Evolutionary conservation across 2,329 filamentous ascomycete species (phyloP).

Genomic region (Metarhizium guizhouense): DNA sequence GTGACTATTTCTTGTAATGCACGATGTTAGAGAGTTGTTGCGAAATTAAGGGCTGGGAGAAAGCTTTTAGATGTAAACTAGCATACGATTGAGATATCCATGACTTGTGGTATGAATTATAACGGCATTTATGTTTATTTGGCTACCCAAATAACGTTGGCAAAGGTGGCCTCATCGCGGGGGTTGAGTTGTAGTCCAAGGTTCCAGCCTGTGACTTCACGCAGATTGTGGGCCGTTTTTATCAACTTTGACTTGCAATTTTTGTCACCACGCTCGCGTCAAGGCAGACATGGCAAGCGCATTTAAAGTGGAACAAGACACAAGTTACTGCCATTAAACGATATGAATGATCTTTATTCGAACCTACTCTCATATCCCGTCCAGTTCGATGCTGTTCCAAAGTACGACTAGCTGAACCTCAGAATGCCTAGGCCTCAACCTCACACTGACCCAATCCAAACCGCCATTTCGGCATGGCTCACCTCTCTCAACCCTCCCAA

Average conservation of each 20-base stretch:
- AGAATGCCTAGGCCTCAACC: conserved; percentile 18
- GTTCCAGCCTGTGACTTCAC: not conserved
- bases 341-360: not conserved
- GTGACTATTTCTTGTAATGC: conserved; percentile 59
- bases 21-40: conserved; percentile 1
- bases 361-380: not conserved
- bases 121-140: conserved; percentile 8
- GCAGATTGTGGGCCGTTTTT: not conserved
- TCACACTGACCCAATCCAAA: conserved; percentile 20
- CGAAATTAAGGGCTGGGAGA: conserved; percentile 15
- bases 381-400: not conserved
- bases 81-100: conserved; percentile 33
- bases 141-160: conserved; percentile 1
- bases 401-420: not conserved
- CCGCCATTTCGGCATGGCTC: conserved; percentile 22
- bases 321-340: not conserved
- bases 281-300: not conserved
- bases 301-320: not conserved
- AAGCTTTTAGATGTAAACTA: conserved; percentile 30
- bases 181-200: not conserved
- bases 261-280: not conserved
- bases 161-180: not conserved
- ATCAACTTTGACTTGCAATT: not conserved
- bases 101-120: conserved; percentile 23
- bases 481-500: conserved; percentile 3